These are phyloP conservation scores for Ceratobasidium sp. DNA, from an alignment of 1,284 basidiomycete genomes.

Conservation along the genomic window DNA sequence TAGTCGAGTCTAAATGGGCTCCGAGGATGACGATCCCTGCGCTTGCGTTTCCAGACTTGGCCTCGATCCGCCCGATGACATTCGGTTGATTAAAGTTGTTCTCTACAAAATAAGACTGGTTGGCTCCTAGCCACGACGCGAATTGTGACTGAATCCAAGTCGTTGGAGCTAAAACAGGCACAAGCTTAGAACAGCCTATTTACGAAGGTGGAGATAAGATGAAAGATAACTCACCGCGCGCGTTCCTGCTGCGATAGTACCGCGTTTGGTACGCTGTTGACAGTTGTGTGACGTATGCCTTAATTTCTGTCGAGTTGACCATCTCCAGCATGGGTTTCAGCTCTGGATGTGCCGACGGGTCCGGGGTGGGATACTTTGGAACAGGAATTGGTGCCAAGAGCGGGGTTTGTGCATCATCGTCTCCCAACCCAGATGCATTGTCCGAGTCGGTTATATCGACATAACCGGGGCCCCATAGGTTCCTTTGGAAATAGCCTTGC, in stretches of 20 bases:
- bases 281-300: constrained; percentile 38
- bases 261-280: constrained; percentile 45
- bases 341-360: constrained; percentile 44
- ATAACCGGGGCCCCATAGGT: constrained; percentile 41
- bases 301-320: constrained; percentile 43
- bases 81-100: constrained; percentile 64
- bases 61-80: constrained; percentile 68
- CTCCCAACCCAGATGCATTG: not conserved
- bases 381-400: constrained; percentile 4
- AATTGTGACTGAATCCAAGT: constrained; percentile 36
- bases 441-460: constrained; percentile 40
- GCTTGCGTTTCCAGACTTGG: constrained; percentile 54
- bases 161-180: constrained; percentile 1
- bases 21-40: constrained; percentile 69
- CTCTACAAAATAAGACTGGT: constrained; percentile 16
- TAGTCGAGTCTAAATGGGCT: constrained; percentile 64
- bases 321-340: constrained; percentile 32
- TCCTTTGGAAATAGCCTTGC: constrained; percentile 30
- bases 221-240: constrained; percentile 32
- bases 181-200: too few relatives aligned
- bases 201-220: too few relatives aligned
- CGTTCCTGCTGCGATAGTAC: constrained; percentile 43
- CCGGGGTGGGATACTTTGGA: constrained; percentile 27
- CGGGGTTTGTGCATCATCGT: not conserved
- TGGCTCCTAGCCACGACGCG: constrained; percentile 13